Conservation (phyloP, 2,329 filamentous ascomycete species). For the Periconia sp. region DNA sequence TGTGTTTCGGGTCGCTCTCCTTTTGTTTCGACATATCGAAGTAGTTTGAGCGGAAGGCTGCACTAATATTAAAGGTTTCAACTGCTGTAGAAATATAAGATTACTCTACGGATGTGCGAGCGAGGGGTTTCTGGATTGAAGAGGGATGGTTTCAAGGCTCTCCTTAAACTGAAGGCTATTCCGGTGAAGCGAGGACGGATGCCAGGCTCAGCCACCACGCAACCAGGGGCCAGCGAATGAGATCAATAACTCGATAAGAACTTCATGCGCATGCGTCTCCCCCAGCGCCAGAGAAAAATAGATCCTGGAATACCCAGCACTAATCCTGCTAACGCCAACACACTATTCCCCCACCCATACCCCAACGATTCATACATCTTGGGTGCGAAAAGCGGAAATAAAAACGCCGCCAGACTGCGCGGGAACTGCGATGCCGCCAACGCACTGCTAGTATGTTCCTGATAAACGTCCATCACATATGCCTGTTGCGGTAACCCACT, state of each 20-base stretch:
- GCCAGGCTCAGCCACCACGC: too few relatives aligned
- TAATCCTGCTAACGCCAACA: slow-evolving; percentile 27
- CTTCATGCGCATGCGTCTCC: slow-evolving; percentile 29
- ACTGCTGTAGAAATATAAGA: too few relatives aligned
- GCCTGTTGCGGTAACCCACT: slow-evolving; percentile 50
- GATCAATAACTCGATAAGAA: slow-evolving; percentile 4
- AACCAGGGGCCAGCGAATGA: too few relatives aligned
- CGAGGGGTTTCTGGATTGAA: too few relatives aligned
- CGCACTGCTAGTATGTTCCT: slow-evolving; percentile 36
- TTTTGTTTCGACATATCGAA: too few relatives aligned
- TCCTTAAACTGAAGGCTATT: too few relatives aligned
- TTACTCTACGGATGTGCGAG: too few relatives aligned
- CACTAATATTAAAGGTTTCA: too few relatives aligned
- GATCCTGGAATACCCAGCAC: slow-evolving; percentile 42
- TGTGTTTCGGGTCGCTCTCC: too few relatives aligned
- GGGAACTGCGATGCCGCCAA: slow-evolving; percentile 22
- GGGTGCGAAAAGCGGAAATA: slow-evolving; percentile 43
- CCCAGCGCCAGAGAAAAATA: slow-evolving; percentile 49
- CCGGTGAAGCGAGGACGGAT: too few relatives aligned
- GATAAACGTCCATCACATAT: slow-evolving; percentile 64
- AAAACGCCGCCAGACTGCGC: slow-evolving; percentile 22
- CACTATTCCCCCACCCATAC: slow-evolving; percentile 41
- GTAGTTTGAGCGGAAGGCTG: too few relatives aligned
- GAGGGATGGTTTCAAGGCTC: too few relatives aligned
- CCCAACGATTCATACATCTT: slow-evolving; percentile 38